Evolutionary conservation across 2,329 filamentous ascomycete species (phyloP).

Genomic region (Hypomyces perniciosus): DNA sequence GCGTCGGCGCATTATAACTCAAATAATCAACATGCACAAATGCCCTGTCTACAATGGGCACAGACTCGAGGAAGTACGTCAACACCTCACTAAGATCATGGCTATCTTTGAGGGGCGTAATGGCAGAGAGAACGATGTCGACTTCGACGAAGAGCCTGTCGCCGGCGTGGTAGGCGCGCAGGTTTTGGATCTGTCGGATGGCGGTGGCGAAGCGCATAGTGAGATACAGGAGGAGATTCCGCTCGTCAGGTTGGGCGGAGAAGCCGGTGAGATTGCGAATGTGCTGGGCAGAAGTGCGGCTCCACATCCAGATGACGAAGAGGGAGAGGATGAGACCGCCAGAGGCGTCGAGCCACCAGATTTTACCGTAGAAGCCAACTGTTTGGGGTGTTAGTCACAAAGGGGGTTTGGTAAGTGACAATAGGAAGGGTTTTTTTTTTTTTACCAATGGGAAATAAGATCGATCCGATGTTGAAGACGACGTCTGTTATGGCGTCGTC

Average conservation of each 20-base stretch:
- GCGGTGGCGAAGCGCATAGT: conserved; percentile 90
- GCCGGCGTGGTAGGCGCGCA: conserved; percentile 79
- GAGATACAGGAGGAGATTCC: conserved; percentile 81
- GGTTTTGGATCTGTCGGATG: conserved; percentile 77
- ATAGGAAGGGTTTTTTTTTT: not conserved
- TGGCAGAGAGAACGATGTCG: conserved; percentile 75
- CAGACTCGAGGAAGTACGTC: conserved; percentile 79
- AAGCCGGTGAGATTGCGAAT: conserved; percentile 77
- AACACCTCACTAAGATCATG: conserved; percentile 73
- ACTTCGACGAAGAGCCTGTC: conserved; percentile 79
- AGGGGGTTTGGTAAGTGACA: not conserved
- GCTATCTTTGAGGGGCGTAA: conserved; percentile 68
- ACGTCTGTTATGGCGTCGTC: conserved; percentile 63
- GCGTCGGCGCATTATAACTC: conserved; percentile 55
- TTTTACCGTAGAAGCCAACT: conserved; percentile 66
- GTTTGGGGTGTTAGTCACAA: not conserved
- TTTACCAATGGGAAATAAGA: conserved; percentile 70
- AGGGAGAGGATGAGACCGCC: conserved; percentile 73
- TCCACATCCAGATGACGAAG: conserved; percentile 77
- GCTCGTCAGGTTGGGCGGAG: conserved; percentile 71
- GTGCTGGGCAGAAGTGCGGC: conserved; percentile 64
- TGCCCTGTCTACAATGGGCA: conserved; percentile 69
- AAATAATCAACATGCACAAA: conserved; percentile 64
- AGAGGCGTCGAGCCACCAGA: conserved; percentile 81
- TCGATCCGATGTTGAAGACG: conserved; percentile 85